phyloP scores from a whole-genome alignment of 768 basidiomycete species.

The Tulasnella sp. region DNA sequence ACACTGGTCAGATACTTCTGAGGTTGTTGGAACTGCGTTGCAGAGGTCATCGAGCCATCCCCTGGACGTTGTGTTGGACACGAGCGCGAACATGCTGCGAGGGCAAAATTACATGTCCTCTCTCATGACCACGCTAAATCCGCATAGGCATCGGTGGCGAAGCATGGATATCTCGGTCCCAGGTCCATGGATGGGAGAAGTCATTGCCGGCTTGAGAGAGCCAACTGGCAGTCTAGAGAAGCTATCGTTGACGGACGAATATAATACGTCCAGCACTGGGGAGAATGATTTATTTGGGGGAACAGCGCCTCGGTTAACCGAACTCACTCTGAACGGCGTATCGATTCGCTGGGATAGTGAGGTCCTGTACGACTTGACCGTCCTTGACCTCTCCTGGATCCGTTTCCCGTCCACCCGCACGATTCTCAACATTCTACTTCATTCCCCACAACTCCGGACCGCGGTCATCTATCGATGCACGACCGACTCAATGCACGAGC shows the following conservation, averaged over 20 bases:
- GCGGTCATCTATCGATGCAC: not conserved
- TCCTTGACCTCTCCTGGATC: not conserved
- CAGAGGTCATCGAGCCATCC: not conserved
- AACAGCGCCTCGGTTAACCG: not conserved
- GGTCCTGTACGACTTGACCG: not conserved
- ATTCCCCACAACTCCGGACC: not conserved
- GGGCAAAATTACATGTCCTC: no score
- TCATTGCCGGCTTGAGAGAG: not conserved
- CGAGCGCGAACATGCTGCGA: no score
- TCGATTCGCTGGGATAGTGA: not conserved
- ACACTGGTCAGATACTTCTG: no score
- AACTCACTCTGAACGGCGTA: not conserved
- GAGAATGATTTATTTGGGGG: not conserved
- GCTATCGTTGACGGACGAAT: not conserved
- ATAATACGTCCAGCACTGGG: not conserved
- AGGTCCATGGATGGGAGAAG: not conserved
- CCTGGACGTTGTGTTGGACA: not conserved
- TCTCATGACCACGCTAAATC: no score
- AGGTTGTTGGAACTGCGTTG: not conserved
- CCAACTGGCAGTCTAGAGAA: not conserved
- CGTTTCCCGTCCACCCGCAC: not conserved
- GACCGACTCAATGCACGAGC: not conserved
- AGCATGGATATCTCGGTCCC: not conserved
- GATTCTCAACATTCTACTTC: not conserved
- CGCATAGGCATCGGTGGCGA: not conserved